These are phyloP conservation scores for Parastagonospora nodorum DNA, from an alignment of 2,329 filamentous ascomycete species.

Conservation along the genomic window DNA sequence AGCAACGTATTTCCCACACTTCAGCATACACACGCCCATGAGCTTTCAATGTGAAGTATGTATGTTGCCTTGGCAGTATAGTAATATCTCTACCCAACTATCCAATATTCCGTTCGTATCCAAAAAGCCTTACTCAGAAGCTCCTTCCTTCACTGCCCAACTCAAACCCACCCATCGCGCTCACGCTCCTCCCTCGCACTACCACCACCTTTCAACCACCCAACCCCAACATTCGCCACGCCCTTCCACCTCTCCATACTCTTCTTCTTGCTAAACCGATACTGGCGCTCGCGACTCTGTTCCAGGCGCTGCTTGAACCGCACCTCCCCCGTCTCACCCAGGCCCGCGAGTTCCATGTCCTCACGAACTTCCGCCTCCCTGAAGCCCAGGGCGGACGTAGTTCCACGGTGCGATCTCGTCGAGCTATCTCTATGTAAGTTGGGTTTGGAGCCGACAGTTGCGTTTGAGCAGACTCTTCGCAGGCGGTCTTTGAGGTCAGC, in stretches of 20 bases:
- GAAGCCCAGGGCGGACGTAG: slow-evolving; percentile 39
- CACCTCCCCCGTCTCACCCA: slow-evolving; percentile 28
- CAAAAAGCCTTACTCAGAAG: too few species aligned
- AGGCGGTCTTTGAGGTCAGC: slow-evolving; percentile 36
- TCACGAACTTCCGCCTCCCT: slow-evolving; percentile 44
- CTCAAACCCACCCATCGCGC: slow-evolving; percentile 35
- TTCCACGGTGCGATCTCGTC: slow-evolving; percentile 25
- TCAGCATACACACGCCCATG: too few species aligned
- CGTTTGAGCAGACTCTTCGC: slow-evolving; percentile 38
- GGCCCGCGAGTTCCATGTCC: slow-evolving; percentile 40
- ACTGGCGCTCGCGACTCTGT: slow-evolving; percentile 37
- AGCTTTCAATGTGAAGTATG: too few species aligned
- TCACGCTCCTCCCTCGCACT: slow-evolving; percentile 34
- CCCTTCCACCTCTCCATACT: slow-evolving; percentile 43
- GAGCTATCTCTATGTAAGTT: slow-evolving; percentile 28
- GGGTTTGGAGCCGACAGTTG: slow-evolving; percentile 31
- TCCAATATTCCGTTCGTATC: too few species aligned
- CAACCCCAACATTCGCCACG: slow-evolving; percentile 39
- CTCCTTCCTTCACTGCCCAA: too few species aligned
- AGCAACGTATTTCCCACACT: too few species aligned
- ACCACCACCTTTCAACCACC: slow-evolving; percentile 41
- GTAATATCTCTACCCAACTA: too few species aligned
- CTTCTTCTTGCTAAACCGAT: slow-evolving; percentile 39
- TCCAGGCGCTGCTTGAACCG: slow-evolving; percentile 40
- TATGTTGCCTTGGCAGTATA: too few species aligned